Evolutionary conservation across 108 stramenopile genomes (phyloP).

Genomic region (Mediolabrus comicus): DNA sequence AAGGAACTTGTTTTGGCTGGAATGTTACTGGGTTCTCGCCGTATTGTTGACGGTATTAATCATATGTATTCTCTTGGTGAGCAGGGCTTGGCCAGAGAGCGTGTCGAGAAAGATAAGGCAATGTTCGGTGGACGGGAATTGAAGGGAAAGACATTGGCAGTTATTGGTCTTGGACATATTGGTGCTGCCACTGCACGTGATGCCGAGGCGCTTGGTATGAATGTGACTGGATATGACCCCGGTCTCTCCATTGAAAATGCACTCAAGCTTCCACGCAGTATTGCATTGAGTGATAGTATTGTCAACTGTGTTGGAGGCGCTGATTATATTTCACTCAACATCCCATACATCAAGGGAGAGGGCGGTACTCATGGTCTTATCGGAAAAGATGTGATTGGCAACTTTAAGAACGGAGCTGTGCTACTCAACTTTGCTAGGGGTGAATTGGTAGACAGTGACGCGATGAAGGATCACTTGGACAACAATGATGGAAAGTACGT

Average conservation of each 20-base stretch:
- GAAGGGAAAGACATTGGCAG: conserved; percentile 91
- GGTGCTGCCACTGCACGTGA: conserved; percentile 90
- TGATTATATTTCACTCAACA: conserved; percentile 94
- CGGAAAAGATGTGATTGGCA: conserved; percentile 63
- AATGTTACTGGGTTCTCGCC: conserved; percentile 77
- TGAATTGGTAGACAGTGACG: conserved; percentile 90
- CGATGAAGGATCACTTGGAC: conserved; percentile 87
- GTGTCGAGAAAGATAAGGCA: conserved; percentile 92
- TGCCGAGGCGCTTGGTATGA: conserved; percentile 87
- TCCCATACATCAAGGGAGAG: conserved; percentile 93
- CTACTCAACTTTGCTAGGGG: conserved; percentile 96
- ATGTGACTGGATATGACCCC: conserved; percentile 92
- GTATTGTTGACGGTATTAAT: conserved; percentile 85
- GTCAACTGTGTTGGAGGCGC: conserved; percentile 69
- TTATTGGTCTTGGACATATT: conserved; percentile 94
- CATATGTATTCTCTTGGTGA: conserved; percentile 85
- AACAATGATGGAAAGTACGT: conserved; percentile 73
- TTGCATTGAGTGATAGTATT: conserved; percentile 73
- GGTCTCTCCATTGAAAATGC: conserved; percentile 88
- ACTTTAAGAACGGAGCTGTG: conserved; percentile 83
- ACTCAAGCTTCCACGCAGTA: conserved; percentile 67
- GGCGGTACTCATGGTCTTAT: conserved; percentile 90
- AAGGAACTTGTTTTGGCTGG: conserved; percentile 92
- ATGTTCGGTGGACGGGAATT: conserved; percentile 93
- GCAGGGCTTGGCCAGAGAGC: conserved; percentile 80